Percentiles rank a stretch among this genome's conserved stretches.
Conservation (phyloP, 257 asterid genomes). For the Solanum arcanum region DNA sequence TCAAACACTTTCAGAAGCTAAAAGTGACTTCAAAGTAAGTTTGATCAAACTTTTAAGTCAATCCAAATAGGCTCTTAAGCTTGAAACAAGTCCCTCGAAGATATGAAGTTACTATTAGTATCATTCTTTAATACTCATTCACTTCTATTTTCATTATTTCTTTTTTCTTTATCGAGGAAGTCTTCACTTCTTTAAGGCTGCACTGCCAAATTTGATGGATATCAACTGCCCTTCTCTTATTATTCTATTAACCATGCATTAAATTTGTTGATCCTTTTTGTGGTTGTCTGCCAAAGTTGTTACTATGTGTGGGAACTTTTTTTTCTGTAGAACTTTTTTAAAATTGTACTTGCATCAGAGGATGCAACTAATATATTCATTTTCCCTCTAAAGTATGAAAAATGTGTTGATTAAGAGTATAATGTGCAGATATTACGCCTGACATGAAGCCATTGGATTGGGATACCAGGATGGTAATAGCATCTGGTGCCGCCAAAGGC, state of each 20-base stretch:
- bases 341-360: neutral
- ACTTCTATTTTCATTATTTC: neutral
- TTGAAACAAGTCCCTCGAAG: neutral
- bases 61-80: neutral
- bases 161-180: neutral
- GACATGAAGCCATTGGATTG: slow-evolving; percentile 27
- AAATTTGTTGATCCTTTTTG: neutral
- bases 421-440: slow-evolving; percentile 21
- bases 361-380: neutral
- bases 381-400: neutral
- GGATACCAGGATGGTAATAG: slow-evolving; percentile 36
- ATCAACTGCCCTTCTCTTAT: neutral
- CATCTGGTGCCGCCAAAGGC: slow-evolving; percentile 32
- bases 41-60: neutral
- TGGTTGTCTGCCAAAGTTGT: neutral
- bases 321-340: neutral
- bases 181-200: neutral
- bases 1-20: neutral
- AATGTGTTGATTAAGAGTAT: neutral
- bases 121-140: neutral
- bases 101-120: neutral
- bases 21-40: neutral
- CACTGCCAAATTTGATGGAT: neutral
- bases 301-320: neutral
- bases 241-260: neutral